A percentile compares a stretch with the other conserved stretches of the same genome.
Conservation (phyloP, 106 monocot genomes). For the Dioscorea alata region DNA sequence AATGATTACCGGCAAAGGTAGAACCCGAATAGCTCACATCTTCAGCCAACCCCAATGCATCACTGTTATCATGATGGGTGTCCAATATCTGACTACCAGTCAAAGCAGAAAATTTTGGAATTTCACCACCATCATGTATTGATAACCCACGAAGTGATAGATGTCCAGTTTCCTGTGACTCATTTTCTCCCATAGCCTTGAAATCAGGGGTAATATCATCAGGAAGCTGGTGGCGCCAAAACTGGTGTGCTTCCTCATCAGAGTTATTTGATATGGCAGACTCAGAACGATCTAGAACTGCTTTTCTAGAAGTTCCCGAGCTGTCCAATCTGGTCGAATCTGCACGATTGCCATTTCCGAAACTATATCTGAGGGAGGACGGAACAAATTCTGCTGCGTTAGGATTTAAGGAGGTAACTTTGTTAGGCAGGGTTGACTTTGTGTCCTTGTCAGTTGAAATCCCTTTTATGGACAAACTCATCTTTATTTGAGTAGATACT, state of each 20-base stretch:
- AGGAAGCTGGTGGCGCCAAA: slow-evolving; percentile 71
- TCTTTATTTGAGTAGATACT: slow-evolving; percentile 17
- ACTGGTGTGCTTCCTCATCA: slow-evolving; percentile 67
- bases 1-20: slow-evolving; percentile 14
- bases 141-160: slow-evolving; percentile 58
- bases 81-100: slow-evolving; percentile 10
- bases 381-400: slow-evolving; percentile 94
- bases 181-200: slow-evolving; percentile 33
- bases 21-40: slow-evolving; percentile 21
- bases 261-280: slow-evolving; percentile 48
- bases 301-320: slow-evolving; percentile 27
- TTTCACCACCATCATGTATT: slow-evolving; percentile 35
- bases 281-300: slow-evolving; percentile 32
- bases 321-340: slow-evolving; percentile 13
- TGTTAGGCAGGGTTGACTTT: slow-evolving; percentile 33
- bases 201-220: slow-evolving; percentile 95
- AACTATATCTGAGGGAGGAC: slow-evolving; percentile 36
- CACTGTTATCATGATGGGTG: slow-evolving; percentile 3
- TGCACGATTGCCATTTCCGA: slow-evolving; percentile 15
- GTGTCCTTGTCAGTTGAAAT: slow-evolving; percentile 23
- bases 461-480: slow-evolving; percentile 37
- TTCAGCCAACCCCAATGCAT: slow-evolving; percentile 12
- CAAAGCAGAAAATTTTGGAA: slow-evolving; percentile 28
- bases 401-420: slow-evolving; percentile 52
- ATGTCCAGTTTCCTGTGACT: slow-evolving; percentile 16